Conservation (phyloP, 257 asterid genomes). For the Penstemon davidsonii region DNA sequence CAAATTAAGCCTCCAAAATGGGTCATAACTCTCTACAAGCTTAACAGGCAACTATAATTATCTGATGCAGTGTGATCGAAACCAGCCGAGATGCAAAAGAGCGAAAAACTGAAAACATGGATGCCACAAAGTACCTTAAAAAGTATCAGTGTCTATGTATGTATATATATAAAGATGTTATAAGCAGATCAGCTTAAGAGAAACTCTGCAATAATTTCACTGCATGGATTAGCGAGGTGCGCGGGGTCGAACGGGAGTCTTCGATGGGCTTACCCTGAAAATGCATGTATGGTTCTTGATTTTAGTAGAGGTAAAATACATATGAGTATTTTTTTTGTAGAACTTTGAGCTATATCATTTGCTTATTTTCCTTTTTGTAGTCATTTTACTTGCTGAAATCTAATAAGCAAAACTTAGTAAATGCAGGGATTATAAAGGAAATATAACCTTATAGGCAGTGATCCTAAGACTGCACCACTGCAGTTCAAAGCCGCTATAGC, state of each 20-base stretch:
- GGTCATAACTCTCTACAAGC: conserved; percentile 54
- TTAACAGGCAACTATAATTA: conserved; percentile 40
- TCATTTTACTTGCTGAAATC: too few species aligned
- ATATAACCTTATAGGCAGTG: conserved; percentile 82
- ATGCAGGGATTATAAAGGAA: conserved; percentile 6
- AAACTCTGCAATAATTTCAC: conserved; percentile 35
- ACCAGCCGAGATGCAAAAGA: conserved; percentile 37
- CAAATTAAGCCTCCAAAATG: conserved; percentile 44
- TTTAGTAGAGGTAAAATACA: too few species aligned
- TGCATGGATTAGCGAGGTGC: conserved; percentile 57
- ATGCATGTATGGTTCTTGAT: neutral
- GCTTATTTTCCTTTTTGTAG: neutral
- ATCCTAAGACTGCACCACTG: conserved; percentile 92
- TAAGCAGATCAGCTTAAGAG: conserved; percentile 36
- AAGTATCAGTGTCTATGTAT: conserved; percentile 46
- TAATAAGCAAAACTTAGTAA: neutral
- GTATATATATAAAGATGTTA: conserved; percentile 30
- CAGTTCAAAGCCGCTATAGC: conserved; percentile 95
- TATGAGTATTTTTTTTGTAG: neutral
- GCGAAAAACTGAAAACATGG: conserved; percentile 34
- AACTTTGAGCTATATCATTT: neutral
- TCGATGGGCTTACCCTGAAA: conserved; percentile 83
- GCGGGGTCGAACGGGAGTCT: conserved; percentile 84
- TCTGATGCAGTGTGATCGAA: conserved; percentile 25
- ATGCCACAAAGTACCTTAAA: conserved; percentile 40